Conservation (phyloP, 2,329 filamentous ascomycete genomes). For the Botryotinia narcissicola region DNA sequence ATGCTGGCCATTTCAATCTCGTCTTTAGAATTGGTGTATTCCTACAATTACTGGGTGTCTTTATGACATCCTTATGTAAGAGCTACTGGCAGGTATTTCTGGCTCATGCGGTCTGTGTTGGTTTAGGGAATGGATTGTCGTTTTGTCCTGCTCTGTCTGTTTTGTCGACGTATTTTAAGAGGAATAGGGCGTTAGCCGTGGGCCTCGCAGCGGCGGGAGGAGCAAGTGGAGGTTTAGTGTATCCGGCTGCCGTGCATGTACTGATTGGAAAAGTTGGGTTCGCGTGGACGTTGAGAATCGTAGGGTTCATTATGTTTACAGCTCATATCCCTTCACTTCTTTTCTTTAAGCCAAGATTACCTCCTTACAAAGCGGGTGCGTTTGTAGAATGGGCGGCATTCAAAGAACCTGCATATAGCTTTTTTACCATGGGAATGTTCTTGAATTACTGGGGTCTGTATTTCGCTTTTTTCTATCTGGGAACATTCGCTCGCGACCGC, state of each 20-base stretch:
- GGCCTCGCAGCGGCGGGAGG: constrained; percentile 35
- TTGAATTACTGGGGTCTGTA: background rate
- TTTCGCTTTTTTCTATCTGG: background rate
- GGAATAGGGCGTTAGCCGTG: constrained; percentile 26
- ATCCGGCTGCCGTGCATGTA: constrained; percentile 38
- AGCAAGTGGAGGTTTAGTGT: constrained; percentile 39
- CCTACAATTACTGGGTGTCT: constrained; percentile 23
- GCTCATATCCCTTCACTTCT: background rate
- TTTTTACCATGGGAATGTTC: background rate
- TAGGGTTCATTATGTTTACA: constrained; percentile 20
- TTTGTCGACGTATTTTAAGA: constrained; percentile 22
- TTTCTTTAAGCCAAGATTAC: background rate
- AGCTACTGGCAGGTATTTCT: constrained; percentile 39
- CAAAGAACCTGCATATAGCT: background rate
- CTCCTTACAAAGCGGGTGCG: background rate
- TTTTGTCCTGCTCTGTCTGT: constrained; percentile 31
- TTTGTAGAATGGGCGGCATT: background rate
- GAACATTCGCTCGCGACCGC: background rate
- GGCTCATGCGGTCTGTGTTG: constrained; percentile 32
- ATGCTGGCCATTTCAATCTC: background rate
- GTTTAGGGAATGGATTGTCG: constrained; percentile 30
- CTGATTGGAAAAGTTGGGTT: constrained; percentile 37
- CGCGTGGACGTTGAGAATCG: constrained; percentile 29
- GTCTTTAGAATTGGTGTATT: background rate
- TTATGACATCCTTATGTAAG: constrained; percentile 36